phyloP scores from a whole-genome alignment of 345 rosid genomes.

The Melastoma malabathricum region DNA sequence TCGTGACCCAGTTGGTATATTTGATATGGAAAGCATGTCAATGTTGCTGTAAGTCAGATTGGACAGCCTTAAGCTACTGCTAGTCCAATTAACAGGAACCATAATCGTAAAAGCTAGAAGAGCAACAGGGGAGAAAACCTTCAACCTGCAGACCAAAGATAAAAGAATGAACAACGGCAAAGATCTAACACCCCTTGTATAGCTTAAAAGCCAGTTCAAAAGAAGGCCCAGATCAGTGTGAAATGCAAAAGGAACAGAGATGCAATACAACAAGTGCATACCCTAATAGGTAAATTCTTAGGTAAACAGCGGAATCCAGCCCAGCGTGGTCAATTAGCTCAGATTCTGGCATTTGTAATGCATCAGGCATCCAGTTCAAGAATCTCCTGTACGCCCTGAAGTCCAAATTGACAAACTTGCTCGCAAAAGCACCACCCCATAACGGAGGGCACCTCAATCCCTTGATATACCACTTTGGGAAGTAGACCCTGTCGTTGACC shows the following conservation, averaged over 20 bases:
- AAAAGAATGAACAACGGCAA: background rate
- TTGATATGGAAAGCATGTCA: slow-evolving; percentile 85
- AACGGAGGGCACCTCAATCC: slow-evolving; percentile 64
- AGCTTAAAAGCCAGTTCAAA: too few relatives aligned
- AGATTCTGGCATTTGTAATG: slow-evolving; percentile 84
- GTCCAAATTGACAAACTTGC: slow-evolving; percentile 71
- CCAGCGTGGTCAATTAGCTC: slow-evolving; percentile 89
- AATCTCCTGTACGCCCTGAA: slow-evolving; percentile 54
- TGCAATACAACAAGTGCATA: slow-evolving; percentile 19
- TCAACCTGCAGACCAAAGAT: slow-evolving; percentile 42
- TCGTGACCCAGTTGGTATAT: slow-evolving; percentile 57
- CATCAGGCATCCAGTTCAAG: slow-evolving; percentile 88
- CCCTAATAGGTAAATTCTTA: slow-evolving; percentile 83
- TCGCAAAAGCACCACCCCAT: slow-evolving; percentile 35
- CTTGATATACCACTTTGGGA: slow-evolving; percentile 87
- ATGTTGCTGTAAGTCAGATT: slow-evolving; percentile 48
- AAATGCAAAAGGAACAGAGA: too few relatives aligned
- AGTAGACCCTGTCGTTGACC: slow-evolving; percentile 78
- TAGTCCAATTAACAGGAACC: slow-evolving; percentile 90
- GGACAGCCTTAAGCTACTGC: slow-evolving; percentile 41
- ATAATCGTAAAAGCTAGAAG: slow-evolving; percentile 49
- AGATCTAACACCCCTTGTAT: too few relatives aligned
- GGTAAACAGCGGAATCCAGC: slow-evolving; percentile 72
- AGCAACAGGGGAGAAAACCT: slow-evolving; percentile 72
- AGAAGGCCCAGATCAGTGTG: too few relatives aligned